Conservation (phyloP, 306 rosid species). For the Cicer judaicum region DNA sequence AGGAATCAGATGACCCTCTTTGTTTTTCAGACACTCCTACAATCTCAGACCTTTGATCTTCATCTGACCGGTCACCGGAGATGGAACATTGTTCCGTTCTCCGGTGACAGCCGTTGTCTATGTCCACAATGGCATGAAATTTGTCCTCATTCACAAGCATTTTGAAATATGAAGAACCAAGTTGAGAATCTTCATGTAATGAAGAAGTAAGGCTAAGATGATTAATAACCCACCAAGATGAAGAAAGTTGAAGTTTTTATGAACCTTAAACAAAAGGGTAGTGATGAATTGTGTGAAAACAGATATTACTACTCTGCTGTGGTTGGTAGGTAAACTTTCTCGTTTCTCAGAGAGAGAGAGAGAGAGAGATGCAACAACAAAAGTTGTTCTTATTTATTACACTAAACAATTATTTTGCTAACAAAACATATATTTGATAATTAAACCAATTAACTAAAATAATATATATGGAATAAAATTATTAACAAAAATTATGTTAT, state of each 20-base stretch:
- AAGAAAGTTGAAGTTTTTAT: conserved; percentile 39
- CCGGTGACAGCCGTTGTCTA: conserved; percentile 49
- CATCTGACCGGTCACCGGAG: conserved; percentile 41
- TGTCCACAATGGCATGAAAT: conserved; percentile 57
- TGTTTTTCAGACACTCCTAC: conserved; percentile 50
- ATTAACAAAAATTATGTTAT: too few species aligned
- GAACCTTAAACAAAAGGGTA: conserved; percentile 26
- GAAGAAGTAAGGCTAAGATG: conserved; percentile 48
- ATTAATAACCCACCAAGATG: conserved; percentile 55
- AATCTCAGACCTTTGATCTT: conserved; percentile 63
- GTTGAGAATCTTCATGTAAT: conserved; percentile 77
- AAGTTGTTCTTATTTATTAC: conserved; percentile 11
- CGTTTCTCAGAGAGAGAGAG: conserved; percentile 35
- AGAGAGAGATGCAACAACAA: conserved; percentile 39
- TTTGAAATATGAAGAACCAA: conserved; percentile 41
- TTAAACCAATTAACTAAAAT: too few species aligned
- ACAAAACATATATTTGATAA: too few species aligned
- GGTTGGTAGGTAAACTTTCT: conserved; percentile 55
- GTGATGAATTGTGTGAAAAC: conserved; percentile 42
- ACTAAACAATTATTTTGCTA: too few species aligned
- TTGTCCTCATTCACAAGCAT: conserved; percentile 57
- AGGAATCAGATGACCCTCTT: conserved; percentile 59
- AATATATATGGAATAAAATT: too few species aligned
- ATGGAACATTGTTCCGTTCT: conserved; percentile 51
- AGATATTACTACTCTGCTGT: conserved; percentile 35